Evolutionary conservation across 1,284 basidiomycete species (phyloP).

Genomic region (Sutorius eximius): DNA sequence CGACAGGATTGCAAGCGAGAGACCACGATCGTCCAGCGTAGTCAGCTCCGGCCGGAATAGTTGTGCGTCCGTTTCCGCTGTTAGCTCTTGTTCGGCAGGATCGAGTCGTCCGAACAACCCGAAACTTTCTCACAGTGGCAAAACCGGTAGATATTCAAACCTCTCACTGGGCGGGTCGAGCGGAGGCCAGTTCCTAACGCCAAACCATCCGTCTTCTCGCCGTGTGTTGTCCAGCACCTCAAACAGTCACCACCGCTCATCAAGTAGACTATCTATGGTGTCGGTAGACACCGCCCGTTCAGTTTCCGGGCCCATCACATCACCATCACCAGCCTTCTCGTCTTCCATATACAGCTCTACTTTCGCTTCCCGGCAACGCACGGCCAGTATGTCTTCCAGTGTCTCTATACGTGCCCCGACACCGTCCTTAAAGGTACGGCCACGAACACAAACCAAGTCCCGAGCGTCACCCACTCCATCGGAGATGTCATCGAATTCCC

Average conservation of each 20-base stretch:
- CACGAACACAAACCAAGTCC: slow-evolving; percentile 46
- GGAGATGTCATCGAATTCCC: slow-evolving; percentile 46
- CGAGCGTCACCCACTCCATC: slow-evolving; percentile 60
- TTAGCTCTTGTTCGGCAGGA: slow-evolving; percentile 26
- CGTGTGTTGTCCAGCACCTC: slow-evolving; percentile 51
- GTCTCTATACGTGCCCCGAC: slow-evolving; percentile 38
- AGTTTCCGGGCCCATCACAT: slow-evolving; percentile 36
- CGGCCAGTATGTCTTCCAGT: slow-evolving; percentile 56
- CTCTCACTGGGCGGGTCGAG: slow-evolving; percentile 46
- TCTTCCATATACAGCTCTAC: slow-evolving; percentile 59
- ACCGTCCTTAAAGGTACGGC: slow-evolving; percentile 38
- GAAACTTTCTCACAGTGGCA: slow-evolving; percentile 36
- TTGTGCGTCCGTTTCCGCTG: slow-evolving; percentile 42
- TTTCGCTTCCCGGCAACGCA: slow-evolving; percentile 78
- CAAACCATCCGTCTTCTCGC: slow-evolving; percentile 43
- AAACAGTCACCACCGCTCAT: slow-evolving; percentile 38
- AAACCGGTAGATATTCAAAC: slow-evolving; percentile 46
- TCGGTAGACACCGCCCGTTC: slow-evolving; percentile 33
- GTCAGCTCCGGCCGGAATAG: slow-evolving; percentile 58
- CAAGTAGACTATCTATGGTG: slow-evolving; percentile 31
- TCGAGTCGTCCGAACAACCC: slow-evolving; percentile 26
- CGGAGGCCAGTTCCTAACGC: slow-evolving; percentile 48
- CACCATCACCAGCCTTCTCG: slow-evolving; percentile 31
- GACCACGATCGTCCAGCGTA: slow-evolving; percentile 64
- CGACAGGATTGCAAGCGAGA: slow-evolving; percentile 61